These are phyloP conservation scores for Colletotrichum paranaense DNA, from an alignment of 2,329 filamentous ascomycete species.

Conservation along the genomic window DNA sequence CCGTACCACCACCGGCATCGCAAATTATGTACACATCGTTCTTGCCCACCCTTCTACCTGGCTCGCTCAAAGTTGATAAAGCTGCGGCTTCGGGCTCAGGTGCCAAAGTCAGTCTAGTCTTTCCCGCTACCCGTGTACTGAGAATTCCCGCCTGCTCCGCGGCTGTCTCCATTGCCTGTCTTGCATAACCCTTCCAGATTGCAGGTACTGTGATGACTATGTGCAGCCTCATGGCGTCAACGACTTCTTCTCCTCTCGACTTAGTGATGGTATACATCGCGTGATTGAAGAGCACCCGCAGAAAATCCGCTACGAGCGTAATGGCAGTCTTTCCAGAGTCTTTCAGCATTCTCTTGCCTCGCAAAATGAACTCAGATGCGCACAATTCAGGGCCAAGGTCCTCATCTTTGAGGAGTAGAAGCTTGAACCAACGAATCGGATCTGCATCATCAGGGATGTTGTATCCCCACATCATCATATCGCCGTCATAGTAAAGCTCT, in stretches of 20 bases:
- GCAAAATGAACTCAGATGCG: constrained; percentile 36
- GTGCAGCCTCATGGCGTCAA: constrained; percentile 43
- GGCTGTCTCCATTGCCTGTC: constrained; percentile 49
- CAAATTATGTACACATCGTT: constrained; percentile 46
- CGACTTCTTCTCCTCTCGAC: constrained; percentile 38
- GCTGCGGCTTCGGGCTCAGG: constrained; percentile 59
- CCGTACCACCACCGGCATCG: constrained; percentile 50
- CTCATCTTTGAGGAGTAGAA: constrained; percentile 46
- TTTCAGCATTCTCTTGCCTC: background rate
- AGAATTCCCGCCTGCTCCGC: constrained; percentile 50
- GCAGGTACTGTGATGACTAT: constrained; percentile 56
- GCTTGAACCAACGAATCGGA: constrained; percentile 53
- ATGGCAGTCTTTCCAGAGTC: constrained; percentile 37
- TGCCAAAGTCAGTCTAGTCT: constrained; percentile 48
- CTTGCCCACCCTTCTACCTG: background rate
- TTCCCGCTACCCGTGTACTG: constrained; percentile 36
- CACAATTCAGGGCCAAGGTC: constrained; percentile 42
- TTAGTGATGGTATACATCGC: constrained; percentile 40
- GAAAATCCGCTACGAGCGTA: constrained; percentile 45
- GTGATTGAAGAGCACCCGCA: constrained; percentile 47
- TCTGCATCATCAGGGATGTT: constrained; percentile 37
- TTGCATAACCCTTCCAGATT: constrained; percentile 55
- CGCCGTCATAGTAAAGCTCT: constrained; percentile 38
- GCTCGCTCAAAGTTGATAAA: constrained; percentile 47
- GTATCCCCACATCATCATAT: constrained; percentile 45